Evolutionary conservation across 2,329 filamentous ascomycete species (phyloP), one percentile per base, ranked within the genome.

Genomic region (Sporothrix humicola): DNA sequence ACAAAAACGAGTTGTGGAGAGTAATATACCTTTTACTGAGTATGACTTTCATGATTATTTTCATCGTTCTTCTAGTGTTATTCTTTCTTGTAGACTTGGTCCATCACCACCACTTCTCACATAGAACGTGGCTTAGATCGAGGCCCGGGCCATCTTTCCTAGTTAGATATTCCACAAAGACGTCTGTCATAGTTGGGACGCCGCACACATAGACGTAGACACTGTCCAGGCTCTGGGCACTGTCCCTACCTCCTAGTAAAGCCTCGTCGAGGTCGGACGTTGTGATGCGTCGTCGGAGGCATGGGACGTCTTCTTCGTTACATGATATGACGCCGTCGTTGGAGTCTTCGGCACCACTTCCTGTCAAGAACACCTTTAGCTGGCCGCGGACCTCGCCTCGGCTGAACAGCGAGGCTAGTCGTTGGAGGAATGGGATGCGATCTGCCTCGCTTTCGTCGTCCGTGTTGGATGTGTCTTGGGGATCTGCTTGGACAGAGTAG

Each of bases 121-220:
- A 82, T 52, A 82, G 52, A 0, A 83, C 79, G 59, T 79, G 78
- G 56, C 7, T 72, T n/a, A 1, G 78, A 75, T 70, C 31, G 31
- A 83, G 76, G 1, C 77, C 77, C 1, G 79, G 65, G 0, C 79
- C 80, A 0, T 52, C 44, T n/a, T 31, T 46, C 13, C 13, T 7
- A 3, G 80, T 83, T 9, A 88, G 77, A 23, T 85, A 81, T 23
- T 82, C 81, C 0, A 91, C 88, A 76, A 92, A 85, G 69, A 87
- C 84, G 79, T 93, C 92, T 1, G 90, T 93, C 91, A 93, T 93
- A 2, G 77, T 77, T 12, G 89, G 90, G 15, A 91, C 87, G 0
- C 91, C 91, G 78, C 92, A 93, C 0, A 93, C 81, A 79, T 93
- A 93, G 13, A 89, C 88, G 3, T 72, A 76, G 3, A 68, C 61